Conservation (phyloP, 2,329 filamentous ascomycete species). For the Alternaria rosae region DNA sequence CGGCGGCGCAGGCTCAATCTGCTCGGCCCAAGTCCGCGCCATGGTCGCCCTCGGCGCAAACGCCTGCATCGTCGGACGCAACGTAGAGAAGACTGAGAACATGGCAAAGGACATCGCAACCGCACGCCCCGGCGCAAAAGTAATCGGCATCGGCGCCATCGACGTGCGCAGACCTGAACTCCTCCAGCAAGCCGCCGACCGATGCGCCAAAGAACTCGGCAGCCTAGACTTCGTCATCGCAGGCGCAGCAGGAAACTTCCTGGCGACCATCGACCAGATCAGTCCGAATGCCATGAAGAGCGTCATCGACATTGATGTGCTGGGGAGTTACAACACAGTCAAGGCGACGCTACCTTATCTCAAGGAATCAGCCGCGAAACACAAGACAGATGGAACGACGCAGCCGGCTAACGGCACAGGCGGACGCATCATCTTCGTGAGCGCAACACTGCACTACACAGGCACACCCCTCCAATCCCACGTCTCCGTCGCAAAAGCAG, state of each 20-base stretch:
- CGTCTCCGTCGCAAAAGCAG: slow-evolving; percentile 90
- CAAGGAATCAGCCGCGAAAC: slow-evolving; percentile 72
- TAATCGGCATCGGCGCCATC: slow-evolving; percentile 80
- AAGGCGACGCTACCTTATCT: slow-evolving; percentile 90
- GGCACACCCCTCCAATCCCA: slow-evolving; percentile 87
- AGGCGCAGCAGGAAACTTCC: slow-evolving; percentile 94
- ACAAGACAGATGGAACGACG: slow-evolving; percentile 66
- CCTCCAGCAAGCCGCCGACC: slow-evolving; percentile 76
- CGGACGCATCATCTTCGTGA: slow-evolving; percentile 88
- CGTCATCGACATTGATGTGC: slow-evolving; percentile 94
- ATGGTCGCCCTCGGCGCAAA: slow-evolving; percentile 90
- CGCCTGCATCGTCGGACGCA: slow-evolving; percentile 92
- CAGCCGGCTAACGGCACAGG: slow-evolving; percentile 63
- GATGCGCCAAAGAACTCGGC: slow-evolving; percentile 82
- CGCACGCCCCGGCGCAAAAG: slow-evolving; percentile 78
- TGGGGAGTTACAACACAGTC: slow-evolving; percentile 93
- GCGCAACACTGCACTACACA: slow-evolving; percentile 89
- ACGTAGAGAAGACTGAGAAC: slow-evolving; percentile 82
- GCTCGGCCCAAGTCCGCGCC: slow-evolving; percentile 90
- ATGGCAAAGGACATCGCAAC: slow-evolving; percentile 84
- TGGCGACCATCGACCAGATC: slow-evolving; percentile 82
- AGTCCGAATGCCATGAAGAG: slow-evolving; percentile 91
- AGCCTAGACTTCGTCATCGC: slow-evolving; percentile 93
- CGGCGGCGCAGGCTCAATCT: slow-evolving; percentile 91
- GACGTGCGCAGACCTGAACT: slow-evolving; percentile 73